Conservation (phyloP, 768 basidiomycete species). For the Clitopilus hobsonii region DNA sequence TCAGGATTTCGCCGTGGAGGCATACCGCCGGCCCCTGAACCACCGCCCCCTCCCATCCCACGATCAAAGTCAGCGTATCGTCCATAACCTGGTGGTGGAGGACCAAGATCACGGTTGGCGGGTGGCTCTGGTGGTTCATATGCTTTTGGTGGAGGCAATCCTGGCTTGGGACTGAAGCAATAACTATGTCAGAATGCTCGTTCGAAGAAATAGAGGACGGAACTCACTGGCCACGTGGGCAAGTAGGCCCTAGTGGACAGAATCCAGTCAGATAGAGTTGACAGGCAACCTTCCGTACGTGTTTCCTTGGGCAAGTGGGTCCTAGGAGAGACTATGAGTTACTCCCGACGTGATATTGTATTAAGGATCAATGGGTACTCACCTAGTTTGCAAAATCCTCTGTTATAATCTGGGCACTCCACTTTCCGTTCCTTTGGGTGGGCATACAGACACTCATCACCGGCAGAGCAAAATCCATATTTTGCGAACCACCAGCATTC, state of each 20-base stretch:
- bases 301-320: slow-evolving; percentile 85
- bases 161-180: slow-evolving; percentile 60
- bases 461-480: slow-evolving; percentile 95
- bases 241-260: slow-evolving; percentile 87
- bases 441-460: slow-evolving; percentile 95
- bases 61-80: slow-evolving; percentile 78
- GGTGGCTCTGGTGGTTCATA: slow-evolving; percentile 68
- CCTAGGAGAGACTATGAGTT: slow-evolving; percentile 38
- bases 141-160: slow-evolving; percentile 19
- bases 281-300: slow-evolving; percentile 87
- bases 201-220: not conserved
- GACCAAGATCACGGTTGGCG: slow-evolving; percentile 75
- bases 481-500: slow-evolving; percentile 99
- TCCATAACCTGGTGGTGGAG: slow-evolving; percentile 89
- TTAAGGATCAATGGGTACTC: slow-evolving; percentile 18
- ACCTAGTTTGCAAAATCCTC: slow-evolving; percentile 96
- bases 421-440: slow-evolving; percentile 89
- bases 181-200: slow-evolving; percentile 5
- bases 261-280: slow-evolving; percentile 90
- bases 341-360: not conserved
- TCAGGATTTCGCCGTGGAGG: slow-evolving; percentile 69
- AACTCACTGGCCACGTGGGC: slow-evolving; percentile 84
- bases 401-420: slow-evolving; percentile 93
- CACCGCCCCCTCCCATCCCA: slow-evolving; percentile 28
- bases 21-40: slow-evolving; percentile 20